Evolutionary conservation across 306 rosid species (phyloP).

Genomic region (Acacia acuminata): DNA sequence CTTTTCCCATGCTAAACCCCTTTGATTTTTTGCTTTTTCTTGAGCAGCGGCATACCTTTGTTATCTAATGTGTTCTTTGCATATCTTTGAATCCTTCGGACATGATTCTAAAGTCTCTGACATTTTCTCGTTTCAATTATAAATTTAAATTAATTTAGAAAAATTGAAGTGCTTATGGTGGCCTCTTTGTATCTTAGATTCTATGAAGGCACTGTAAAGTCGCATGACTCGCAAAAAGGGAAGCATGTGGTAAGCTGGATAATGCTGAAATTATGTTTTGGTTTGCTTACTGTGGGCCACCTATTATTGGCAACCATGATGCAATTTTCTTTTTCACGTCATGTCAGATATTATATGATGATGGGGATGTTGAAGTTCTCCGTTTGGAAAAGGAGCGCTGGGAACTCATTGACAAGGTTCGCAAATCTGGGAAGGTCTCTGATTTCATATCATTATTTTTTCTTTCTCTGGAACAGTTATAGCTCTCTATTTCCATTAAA

Average conservation of each 20-base stretch:
- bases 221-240: conserved; percentile 69
- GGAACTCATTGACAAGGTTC: conserved; percentile 36
- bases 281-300: conserved; percentile 19
- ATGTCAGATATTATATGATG: conserved; percentile 56
- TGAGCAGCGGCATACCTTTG: not conserved
- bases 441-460: conserved; percentile 32
- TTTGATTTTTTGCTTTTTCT: not conserved
- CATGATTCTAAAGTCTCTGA: conserved; percentile 2
- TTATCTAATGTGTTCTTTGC: not conserved
- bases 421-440: conserved; percentile 46
- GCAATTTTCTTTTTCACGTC: conserved; percentile 25
- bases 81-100: conserved; percentile 21
- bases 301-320: conserved; percentile 25
- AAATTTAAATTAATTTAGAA: conserved; percentile 7
- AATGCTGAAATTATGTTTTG: conserved; percentile 4
- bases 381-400: conserved; percentile 54
- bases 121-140: conserved; percentile 5
- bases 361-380: conserved; percentile 50
- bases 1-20: conserved; percentile 3
- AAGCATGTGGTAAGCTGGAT: conserved; percentile 83
- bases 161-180: conserved; percentile 24
- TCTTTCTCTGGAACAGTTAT: conserved; percentile 34
- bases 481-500: conserved; percentile 24
- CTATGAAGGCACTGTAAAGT: conserved; percentile 83
- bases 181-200: conserved; percentile 56